Base-by-base conservation (phyloP, 768 basidiomycete genomes). In the Russula sp. region DNA sequence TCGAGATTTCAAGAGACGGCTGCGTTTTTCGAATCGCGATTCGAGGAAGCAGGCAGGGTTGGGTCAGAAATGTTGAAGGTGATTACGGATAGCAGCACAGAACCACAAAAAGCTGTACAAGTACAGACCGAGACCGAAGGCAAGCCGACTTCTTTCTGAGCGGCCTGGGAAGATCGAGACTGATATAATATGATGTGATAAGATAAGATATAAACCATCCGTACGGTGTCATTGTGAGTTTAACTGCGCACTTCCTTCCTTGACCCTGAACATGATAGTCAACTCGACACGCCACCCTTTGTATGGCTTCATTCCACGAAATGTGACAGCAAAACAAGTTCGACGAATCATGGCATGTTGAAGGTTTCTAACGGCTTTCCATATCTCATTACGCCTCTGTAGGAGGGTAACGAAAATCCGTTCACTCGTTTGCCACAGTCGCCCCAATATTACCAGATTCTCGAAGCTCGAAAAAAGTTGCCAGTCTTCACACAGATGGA, bases 401-500 rank as follows among this genome's bases (percentile, higher is more conserved):
- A 94, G 92, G 85, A 89, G 70, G 81, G 87, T 63, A 83, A 89
- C 47, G 63, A 88, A 42, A 98, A 98, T 70, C 89, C 95, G 1
- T 98, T 98, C 77, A 96, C 91, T 6, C 88, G 88, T 62, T 74
- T 72, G 63, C 88, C 91, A 0, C 88, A 87, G 72, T 84, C 91
- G 0, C 71, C 82, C 2, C 83, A 87, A 66, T 98, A 97, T 78
- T 85, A 78, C 74, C 92, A 90, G 76, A 95, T 98, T 61, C 73
- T 98, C 27, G 86, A 87, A 70, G 75, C 80, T 9, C 84, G 96
- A 62, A 94, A 87, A 78, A 90, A 91, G 71, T 79, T 99, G 27
- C 95, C 97, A 0, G 95, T 99, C 0, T 97, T 81, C 69, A 76
- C 85, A 2, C 91, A 96, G 75, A 96, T 98, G 94, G 82, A 88